Base-by-base conservation (phyloP, 2,329 filamentous ascomycete genomes). In the Aspergillus intermedius region DNA sequence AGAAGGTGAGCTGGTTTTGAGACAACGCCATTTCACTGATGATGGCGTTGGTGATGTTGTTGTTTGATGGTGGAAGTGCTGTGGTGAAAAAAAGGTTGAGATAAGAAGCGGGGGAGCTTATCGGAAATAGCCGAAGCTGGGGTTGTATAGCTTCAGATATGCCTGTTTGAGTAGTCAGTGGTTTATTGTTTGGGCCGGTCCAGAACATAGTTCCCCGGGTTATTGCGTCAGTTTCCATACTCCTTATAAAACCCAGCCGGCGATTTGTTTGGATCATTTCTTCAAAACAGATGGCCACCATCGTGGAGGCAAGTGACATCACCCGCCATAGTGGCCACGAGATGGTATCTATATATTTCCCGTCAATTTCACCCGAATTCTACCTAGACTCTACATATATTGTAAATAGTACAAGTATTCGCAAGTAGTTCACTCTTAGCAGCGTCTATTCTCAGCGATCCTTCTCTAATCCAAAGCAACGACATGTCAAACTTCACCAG, bases 1-100 rank as follows among this genome's bases (percentile, higher is more conserved):
- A 97, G 61, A 78, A 75, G 44, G 78, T 66, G 42, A 93, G 73
- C 64, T 96, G 90, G 28, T 80, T 76, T 40, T 82, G 69, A 13
- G 84, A 86, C 49, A 96, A 86, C 9, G 49, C 25, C 59, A 61
- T 61, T 10, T 55, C 22, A 39, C n/a, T 44, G 13, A n/a, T 22
- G 10, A 6, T 41, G 21, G 37, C 6, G 37, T 6, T 35, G 21
- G 7, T 19, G 37, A 22, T 21, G 6, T 15, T 40, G 10, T 40
- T 19, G 15, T 21, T 19, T 3, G 37, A 12, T 8, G 17, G 15
- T 21, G 5, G 21, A 22, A 22, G 7, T 40, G 37, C 5, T 22
- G 17, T 22, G 12, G 17, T 3, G 17, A 19, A 4, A 12, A 15
- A 19, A 19, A 40, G 35, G 39, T 43, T 17, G 32, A 43, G 37